phyloP scores from a whole-genome alignment of 1,284 basidiomycete genomes.

The Ceratobasidium sp. region DNA sequence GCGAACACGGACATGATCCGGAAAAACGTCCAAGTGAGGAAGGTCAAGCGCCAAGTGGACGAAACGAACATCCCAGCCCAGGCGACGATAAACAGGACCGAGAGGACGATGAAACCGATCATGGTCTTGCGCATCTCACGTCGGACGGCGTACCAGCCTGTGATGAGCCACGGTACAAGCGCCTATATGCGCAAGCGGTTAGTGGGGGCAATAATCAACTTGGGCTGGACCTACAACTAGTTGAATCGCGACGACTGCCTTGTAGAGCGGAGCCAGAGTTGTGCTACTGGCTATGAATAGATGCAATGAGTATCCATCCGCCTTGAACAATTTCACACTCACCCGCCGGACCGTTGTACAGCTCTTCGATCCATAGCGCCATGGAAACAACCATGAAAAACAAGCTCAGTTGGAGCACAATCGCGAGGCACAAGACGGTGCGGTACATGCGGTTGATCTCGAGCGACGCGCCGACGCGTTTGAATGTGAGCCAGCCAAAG shows the following conservation, averaged over 20 bases:
- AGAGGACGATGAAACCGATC: constrained; percentile 66
- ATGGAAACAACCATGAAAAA: constrained; percentile 77
- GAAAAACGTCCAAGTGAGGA: constrained; percentile 72
- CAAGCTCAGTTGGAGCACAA: constrained; percentile 71
- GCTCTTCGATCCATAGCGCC: constrained; percentile 76
- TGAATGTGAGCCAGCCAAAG: constrained; percentile 85
- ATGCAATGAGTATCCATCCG: background rate
- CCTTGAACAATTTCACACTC: constrained; percentile 28
- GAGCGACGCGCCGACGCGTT: constrained; percentile 77
- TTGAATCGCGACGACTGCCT: constrained; percentile 61
- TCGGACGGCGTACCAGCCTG: constrained; percentile 76
- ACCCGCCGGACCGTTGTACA: constrained; percentile 68
- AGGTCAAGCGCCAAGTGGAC: constrained; percentile 71
- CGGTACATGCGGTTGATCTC: constrained; percentile 72
- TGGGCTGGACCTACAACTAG: constrained; percentile 58
- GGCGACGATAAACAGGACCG: constrained; percentile 62
- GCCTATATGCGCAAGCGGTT: constrained; percentile 53
- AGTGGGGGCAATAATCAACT: background rate
- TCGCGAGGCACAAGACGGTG: constrained; percentile 71
- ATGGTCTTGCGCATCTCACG: constrained; percentile 65
- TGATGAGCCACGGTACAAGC: constrained; percentile 69
- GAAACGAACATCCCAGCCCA: constrained; percentile 73
- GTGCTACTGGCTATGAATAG: constrained; percentile 42
- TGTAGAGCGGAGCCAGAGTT: constrained; percentile 59
- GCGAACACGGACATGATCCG: constrained; percentile 65